Conservation (phyloP, 805 yeast genomes). For the Zygotorulaspora danielsina region DNA sequence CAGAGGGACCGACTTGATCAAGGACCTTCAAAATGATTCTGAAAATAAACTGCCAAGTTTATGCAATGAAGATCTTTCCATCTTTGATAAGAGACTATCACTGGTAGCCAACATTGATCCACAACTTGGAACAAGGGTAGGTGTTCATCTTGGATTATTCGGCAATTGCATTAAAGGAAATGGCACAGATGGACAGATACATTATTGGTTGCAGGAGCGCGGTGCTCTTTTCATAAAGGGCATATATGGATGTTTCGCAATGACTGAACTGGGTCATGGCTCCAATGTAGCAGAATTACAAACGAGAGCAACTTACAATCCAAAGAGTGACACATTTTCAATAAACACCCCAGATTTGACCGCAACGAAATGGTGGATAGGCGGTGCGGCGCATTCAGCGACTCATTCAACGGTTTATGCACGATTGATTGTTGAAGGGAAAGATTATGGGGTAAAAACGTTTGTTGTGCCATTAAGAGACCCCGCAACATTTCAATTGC, state of each 20-base stretch:
- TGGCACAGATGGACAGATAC: conserved; percentile 79
- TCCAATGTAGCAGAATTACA: conserved; percentile 91
- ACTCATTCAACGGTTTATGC: conserved; percentile 86
- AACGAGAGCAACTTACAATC: conserved; percentile 83
- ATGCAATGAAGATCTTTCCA: conserved; percentile 27
- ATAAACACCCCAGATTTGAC: conserved; percentile 86
- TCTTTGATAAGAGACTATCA: conserved; percentile 56
- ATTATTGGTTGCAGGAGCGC: conserved; percentile 74
- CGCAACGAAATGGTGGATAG: conserved; percentile 98
- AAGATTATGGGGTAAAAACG: conserved; percentile 89
- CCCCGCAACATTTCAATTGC: conserved; percentile 54
- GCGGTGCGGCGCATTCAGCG: conserved; percentile 95
- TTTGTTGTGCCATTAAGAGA: conserved; percentile 90
- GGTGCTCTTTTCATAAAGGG: conserved; percentile 58
- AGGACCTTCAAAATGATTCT: conserved; percentile 24
- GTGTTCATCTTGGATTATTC: conserved; percentile 85
- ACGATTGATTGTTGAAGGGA: conserved; percentile 70
- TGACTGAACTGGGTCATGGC: conserved; percentile 93
- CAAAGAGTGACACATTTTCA: conserved; percentile 57
- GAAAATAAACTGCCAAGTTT: conserved; percentile 15
- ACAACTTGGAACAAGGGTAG: conserved; percentile 72
- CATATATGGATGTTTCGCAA: conserved; percentile 82
- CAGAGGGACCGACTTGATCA: conserved; percentile 25
- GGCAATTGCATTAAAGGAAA: conserved; percentile 77
- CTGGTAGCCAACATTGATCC: conserved; percentile 69